phyloP scores from a whole-genome alignment of 148 eudicot species.

The Selenicereus undatus region DNA sequence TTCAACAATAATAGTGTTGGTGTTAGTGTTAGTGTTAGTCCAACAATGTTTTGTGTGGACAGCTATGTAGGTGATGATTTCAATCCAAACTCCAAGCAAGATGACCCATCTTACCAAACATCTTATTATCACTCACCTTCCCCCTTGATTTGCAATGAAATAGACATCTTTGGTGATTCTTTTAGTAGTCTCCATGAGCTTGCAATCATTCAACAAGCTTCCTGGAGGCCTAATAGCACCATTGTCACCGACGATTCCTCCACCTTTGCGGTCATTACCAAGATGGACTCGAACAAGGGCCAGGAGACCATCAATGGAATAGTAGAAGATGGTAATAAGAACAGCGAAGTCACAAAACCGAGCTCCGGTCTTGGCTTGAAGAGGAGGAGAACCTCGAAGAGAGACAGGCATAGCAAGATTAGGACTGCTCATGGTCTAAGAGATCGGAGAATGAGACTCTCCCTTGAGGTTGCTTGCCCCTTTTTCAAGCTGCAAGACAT shows the following conservation, averaged over 20 bases:
- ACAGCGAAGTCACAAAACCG: neutral
- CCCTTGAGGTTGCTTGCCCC: constrained; percentile 54
- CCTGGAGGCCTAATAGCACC: neutral
- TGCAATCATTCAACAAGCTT: neutral
- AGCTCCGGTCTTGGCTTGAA: neutral
- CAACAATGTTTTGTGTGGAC: constrained; percentile 13
- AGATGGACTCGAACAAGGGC: constrained; percentile 19
- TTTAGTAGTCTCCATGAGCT: neutral
- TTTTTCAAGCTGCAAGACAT: constrained; percentile 62
- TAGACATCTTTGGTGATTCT: constrained; percentile 1
- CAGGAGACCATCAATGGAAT: constrained; percentile 7
- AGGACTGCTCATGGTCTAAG: constrained; percentile 59
- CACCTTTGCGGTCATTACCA: constrained; percentile 6
- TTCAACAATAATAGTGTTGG: neutral
- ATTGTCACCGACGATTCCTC: constrained; percentile 12
- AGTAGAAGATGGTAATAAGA: constrained; percentile 9
- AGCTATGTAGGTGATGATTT: constrained; percentile 11
- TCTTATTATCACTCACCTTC: constrained; percentile 11
- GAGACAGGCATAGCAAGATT: constrained; percentile 77
- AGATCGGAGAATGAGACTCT: constrained; percentile 70
- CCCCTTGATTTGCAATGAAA: constrained; percentile 17
- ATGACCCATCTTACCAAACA: neutral
- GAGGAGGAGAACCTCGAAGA: constrained; percentile 40
- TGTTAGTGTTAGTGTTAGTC: constrained; percentile 1
- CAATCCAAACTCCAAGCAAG: constrained; percentile 1